Conservation (phyloP, 2,329 filamentous ascomycete species). For the Aspergillus nomiae region DNA sequence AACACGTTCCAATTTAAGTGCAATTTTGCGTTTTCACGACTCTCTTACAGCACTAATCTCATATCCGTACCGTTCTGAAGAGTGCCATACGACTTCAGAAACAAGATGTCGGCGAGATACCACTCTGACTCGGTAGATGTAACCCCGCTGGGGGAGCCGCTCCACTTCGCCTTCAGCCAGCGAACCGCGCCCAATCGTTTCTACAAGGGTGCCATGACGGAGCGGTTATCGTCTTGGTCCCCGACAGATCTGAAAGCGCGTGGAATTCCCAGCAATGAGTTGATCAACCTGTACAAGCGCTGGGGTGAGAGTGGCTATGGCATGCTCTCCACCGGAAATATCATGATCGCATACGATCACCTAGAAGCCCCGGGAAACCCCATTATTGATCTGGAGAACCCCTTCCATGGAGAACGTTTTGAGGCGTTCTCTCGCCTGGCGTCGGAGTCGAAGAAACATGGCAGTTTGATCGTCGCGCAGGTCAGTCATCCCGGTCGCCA, state of each 20-base stretch:
- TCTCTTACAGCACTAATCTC: background rate
- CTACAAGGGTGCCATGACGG: constrained; percentile 68
- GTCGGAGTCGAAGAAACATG: constrained; percentile 57
- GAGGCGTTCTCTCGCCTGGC: constrained; percentile 61
- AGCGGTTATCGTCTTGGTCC: constrained; percentile 64
- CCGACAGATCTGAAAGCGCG: constrained; percentile 54
- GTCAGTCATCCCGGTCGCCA: constrained; percentile 66
- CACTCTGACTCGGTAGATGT: constrained; percentile 25
- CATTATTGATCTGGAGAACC: constrained; percentile 58
- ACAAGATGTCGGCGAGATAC: background rate
- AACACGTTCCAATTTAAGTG: background rate
- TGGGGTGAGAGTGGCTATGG: constrained; percentile 64
- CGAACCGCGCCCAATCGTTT: constrained; percentile 65
- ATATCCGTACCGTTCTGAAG: background rate
- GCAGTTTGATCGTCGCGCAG: constrained; percentile 61
- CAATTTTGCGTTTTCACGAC: background rate
- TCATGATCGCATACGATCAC: constrained; percentile 64
- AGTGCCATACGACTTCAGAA: background rate
- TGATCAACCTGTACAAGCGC: constrained; percentile 60
- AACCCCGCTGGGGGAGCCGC: constrained; percentile 48
- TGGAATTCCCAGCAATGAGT: constrained; percentile 55
- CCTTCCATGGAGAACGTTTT: constrained; percentile 60
- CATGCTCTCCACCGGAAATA: constrained; percentile 63
- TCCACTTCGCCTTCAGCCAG: constrained; percentile 55
- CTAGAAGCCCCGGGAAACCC: constrained; percentile 59